Percentiles rank a stretch among this genome's conserved stretches.
These are phyloP conservation scores for Austropuccinia psidii DNA, from an alignment of 1,284 basidiomycete genomes.

Conservation along the genomic window DNA sequence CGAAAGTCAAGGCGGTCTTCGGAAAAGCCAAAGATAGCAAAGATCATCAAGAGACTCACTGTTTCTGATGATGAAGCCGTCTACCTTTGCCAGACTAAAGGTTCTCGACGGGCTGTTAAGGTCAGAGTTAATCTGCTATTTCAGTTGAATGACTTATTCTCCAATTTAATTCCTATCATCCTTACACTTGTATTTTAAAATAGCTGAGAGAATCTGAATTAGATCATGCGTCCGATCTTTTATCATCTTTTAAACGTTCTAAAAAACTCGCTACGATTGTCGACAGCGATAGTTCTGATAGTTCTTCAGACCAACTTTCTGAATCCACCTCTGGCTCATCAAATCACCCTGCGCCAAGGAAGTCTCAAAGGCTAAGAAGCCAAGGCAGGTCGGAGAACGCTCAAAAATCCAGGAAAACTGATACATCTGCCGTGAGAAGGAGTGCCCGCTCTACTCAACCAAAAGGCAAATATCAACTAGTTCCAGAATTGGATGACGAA, in stretches of 20 bases:
- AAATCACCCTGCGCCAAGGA: slow-evolving; percentile 1
- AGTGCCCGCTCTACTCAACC: slow-evolving; percentile 25
- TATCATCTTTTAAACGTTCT: slow-evolving; percentile 2
- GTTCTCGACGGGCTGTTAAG: background rate
- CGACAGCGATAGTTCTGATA: background rate
- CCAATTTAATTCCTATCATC: background rate
- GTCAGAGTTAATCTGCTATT: background rate
- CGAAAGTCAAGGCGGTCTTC: no score
- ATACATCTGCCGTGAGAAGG: background rate
- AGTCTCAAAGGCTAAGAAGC: background rate
- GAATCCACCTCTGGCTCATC: background rate
- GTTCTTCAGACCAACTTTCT: background rate
- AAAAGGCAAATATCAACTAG: slow-evolving; percentile 23
- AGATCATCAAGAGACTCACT: background rate
- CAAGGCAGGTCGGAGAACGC: background rate
- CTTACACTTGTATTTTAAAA: background rate
- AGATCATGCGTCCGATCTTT: slow-evolving; percentile 1
- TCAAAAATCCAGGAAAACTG: background rate
- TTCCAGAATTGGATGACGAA: background rate
- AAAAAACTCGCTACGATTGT: background rate
- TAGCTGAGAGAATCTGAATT: slow-evolving; percentile 30
- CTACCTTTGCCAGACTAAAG: slow-evolving; percentile 14
- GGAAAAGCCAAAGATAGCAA: background rate
- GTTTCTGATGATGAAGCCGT: background rate
- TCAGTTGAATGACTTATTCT: background rate